These are phyloP conservation scores for Ciborinia camelliae DNA, from an alignment of 2,329 filamentous ascomycete species.

Conservation along the genomic window DNA sequence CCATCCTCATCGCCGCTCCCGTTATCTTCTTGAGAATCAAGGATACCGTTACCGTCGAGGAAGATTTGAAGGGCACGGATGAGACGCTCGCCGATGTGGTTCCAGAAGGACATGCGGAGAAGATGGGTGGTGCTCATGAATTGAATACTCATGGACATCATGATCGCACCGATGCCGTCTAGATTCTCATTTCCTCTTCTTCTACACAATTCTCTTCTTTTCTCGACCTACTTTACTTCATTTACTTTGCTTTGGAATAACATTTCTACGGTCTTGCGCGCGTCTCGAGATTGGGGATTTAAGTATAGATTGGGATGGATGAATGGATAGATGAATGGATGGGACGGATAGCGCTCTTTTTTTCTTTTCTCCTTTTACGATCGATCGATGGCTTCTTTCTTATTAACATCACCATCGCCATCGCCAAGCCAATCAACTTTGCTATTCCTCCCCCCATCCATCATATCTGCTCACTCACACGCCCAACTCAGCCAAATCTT, in stretches of 20 bases:
- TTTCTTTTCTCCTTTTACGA: too few relatives aligned
- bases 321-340: too few relatives aligned
- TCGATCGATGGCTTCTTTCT: neutral
- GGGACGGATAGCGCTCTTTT: neutral
- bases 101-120: slow-evolving; percentile 27
- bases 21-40: slow-evolving; percentile 76
- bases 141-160: neutral
- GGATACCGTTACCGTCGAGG: slow-evolving; percentile 75
- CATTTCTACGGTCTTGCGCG: neutral
- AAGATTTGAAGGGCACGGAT: slow-evolving; percentile 81
- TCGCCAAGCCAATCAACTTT: too few relatives aligned
- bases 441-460: too few relatives aligned
- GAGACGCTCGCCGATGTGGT: slow-evolving; percentile 72
- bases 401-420: too few relatives aligned
- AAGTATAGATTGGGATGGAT: neutral
- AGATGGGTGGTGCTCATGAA: slow-evolving; percentile 12
- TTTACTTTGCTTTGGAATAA: neutral
- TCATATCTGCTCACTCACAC: too few relatives aligned
- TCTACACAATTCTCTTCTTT: neutral
- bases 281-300: neutral
- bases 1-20: slow-evolving; percentile 72
- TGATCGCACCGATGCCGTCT: neutral
- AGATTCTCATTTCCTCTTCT: neutral
- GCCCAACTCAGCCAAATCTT: too few relatives aligned
- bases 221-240: neutral